Percentiles rank a stretch among this genome's conserved stretches.
Evolutionary conservation across 1,284 basidiomycete genomes (phyloP).

Genomic region (Sphaerobolus stellatus): DNA sequence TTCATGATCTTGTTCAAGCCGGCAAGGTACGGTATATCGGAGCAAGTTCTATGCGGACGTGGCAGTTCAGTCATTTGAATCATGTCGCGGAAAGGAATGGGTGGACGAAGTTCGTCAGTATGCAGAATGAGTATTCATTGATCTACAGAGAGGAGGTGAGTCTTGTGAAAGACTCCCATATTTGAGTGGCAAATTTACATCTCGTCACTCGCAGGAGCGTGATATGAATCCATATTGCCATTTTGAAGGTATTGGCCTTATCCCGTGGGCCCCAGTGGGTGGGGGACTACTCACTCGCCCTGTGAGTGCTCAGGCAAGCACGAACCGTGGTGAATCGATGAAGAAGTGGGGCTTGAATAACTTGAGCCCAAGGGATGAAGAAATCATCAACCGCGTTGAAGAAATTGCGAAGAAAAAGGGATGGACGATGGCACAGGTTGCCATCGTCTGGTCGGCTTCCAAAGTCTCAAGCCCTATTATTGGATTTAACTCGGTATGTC

Average conservation of each 20-base stretch:
- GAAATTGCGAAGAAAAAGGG: slow-evolving; percentile 33
- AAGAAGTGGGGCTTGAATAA: too few species aligned
- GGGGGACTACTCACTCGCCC: slow-evolving; percentile 42
- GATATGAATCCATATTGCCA: slow-evolving; percentile 50
- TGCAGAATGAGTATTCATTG: slow-evolving; percentile 43
- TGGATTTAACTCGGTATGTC: slow-evolving; percentile 21
- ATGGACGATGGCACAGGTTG: slow-evolving; percentile 28
- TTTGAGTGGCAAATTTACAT: slow-evolving; percentile 8
- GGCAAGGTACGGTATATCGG: slow-evolving; percentile 45
- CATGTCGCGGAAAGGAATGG: slow-evolving; percentile 35
- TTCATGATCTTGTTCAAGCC: slow-evolving; percentile 41
- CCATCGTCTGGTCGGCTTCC: slow-evolving; percentile 28
- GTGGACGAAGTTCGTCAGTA: slow-evolving; percentile 40
- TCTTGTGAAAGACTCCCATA: too few species aligned
- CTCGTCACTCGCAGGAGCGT: slow-evolving; percentile 33
- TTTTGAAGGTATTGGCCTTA: slow-evolving; percentile 45
- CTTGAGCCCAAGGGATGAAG: too few species aligned
- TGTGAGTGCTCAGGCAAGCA: slow-evolving; percentile 27
- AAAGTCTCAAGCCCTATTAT: slow-evolving; percentile 29
- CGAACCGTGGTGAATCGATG: slow-evolving; percentile 28
- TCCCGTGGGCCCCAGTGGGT: slow-evolving; percentile 42
- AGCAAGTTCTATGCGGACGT: slow-evolving; percentile 40
- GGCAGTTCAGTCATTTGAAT: slow-evolving; percentile 44
- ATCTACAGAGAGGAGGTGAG: slow-evolving; percentile 42
- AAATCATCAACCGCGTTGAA: slow-evolving; percentile 35